Conservation (phyloP, 257 asterid species). For the Echites panduratus region DNA sequence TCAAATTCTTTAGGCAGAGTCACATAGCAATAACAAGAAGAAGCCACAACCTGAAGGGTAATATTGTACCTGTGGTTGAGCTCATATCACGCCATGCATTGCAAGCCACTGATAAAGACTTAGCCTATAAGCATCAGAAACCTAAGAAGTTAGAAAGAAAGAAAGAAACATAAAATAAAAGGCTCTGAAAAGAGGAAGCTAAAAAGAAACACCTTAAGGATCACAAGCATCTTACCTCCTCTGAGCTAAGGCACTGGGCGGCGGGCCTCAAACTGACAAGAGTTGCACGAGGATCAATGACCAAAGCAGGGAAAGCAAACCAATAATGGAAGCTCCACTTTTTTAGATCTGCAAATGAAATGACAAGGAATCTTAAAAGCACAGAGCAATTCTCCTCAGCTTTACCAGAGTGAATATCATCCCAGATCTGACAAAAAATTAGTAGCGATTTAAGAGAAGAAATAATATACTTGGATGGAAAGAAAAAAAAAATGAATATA, state of each 20-base stretch:
- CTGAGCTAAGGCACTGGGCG: slow-evolving; percentile 54
- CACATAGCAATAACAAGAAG: slow-evolving; percentile 5
- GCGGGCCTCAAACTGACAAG: slow-evolving; percentile 68
- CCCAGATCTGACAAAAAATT: slow-evolving; percentile 65
- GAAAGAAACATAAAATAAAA: neutral
- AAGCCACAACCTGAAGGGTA: slow-evolving; percentile 16
- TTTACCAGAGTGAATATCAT: slow-evolving; percentile 70
- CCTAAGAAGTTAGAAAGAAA: slow-evolving; percentile 12
- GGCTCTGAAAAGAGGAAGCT: slow-evolving; percentile 6
- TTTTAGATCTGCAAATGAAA: slow-evolving; percentile 96
- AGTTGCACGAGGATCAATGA: slow-evolving; percentile 82
- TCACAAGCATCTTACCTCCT: slow-evolving; percentile 50
- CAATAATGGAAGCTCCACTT: slow-evolving; percentile 86
- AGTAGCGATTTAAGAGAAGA: slow-evolving; percentile 12
- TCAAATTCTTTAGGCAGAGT: slow-evolving; percentile 18
- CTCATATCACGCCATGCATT: slow-evolving; percentile 71
- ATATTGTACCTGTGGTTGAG: slow-evolving; percentile 62
- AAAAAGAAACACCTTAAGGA: slow-evolving; percentile 12
- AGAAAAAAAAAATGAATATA: slow-evolving; percentile 2
- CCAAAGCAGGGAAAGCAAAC: slow-evolving; percentile 94
- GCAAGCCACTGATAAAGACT: slow-evolving; percentile 56
- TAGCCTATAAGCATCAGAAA: slow-evolving; percentile 37
- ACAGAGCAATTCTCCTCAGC: slow-evolving; percentile 66
- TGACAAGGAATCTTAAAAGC: slow-evolving; percentile 74
- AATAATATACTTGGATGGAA: neutral